Percentiles rank a stretch among this genome's conserved stretches.
phyloP scores from a whole-genome alignment of 495 filamentous ascomycete species.

The Lineolata rhizophorae region DNA sequence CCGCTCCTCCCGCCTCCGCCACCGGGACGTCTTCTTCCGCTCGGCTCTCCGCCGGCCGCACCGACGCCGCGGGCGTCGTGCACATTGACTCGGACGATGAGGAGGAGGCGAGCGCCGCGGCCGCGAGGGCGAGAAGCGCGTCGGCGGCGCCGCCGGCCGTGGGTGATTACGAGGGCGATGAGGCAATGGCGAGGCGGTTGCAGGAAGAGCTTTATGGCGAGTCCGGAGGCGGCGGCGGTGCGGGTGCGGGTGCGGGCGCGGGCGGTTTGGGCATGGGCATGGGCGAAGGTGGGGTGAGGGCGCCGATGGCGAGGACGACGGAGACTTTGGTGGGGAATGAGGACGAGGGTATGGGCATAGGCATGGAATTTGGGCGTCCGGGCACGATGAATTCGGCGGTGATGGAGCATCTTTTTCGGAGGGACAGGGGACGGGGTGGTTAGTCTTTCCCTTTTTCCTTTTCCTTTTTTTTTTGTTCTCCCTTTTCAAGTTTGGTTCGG shows the following conservation, averaged over 20 bases:
- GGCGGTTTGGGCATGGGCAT: conserved; percentile 14
- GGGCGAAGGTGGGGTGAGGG: conserved; percentile 49
- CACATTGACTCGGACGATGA: conserved; percentile 44
- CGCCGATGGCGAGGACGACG: conserved; percentile 75
- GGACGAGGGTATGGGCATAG: conserved; percentile 29
- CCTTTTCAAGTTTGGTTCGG: too few species aligned
- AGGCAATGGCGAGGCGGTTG: conserved; percentile 71
- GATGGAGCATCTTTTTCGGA: conserved; percentile 38
- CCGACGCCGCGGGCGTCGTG: conserved; percentile 37
- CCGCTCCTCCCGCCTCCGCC: conserved; percentile 18
- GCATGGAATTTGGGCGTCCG: too few species aligned
- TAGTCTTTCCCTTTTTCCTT: too few species aligned
- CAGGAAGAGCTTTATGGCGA: conserved; percentile 69
- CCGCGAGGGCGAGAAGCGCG: not conserved
- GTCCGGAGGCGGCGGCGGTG: conserved; percentile 22
- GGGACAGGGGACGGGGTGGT: conserved; percentile 24
- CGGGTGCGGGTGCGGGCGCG: conserved; percentile 23
- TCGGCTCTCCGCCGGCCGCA: conserved; percentile 4
- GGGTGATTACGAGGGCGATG: conserved; percentile 48
- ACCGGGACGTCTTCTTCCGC: conserved; percentile 11
- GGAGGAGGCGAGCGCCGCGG: conserved; percentile 18
- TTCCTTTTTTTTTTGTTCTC: too few species aligned
- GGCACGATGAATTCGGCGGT: conserved; percentile 40
- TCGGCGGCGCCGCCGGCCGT: not conserved
- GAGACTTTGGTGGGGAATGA: conserved; percentile 73